Base-by-base conservation (phyloP, 257 asterid genomes). In the Fraxinus excelsior region DNA sequence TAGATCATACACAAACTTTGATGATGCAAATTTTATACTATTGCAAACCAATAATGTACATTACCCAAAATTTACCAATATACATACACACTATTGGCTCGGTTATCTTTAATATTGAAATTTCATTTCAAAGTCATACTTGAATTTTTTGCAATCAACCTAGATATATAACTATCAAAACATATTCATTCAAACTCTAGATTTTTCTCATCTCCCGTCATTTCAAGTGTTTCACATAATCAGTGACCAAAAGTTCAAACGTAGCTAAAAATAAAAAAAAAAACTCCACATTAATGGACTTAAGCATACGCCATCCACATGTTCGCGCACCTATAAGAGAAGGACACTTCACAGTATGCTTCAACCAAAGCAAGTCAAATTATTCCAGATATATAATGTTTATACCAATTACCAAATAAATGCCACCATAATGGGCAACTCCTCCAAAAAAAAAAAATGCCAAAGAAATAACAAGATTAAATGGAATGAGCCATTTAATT, bases 401-500 rank as follows among this genome's bases (percentile, higher is more conserved):
- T 56, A 56, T 2, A 56, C 65, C 65, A 56, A 56, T 46, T 67
- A 49, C 40, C 73, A 64, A 62, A 29, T n/a, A 32, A 71, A n/a
- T 28, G 29, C 14, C 21, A 65, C 16, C 49, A 64, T 18, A 34
- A 10, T 28, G 44, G 10, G 73, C 46, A 73, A 79, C 64, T 65
- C 46, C 70, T 14, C 66, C 18, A 42, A 81, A 31, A 67, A 25
- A 42, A 81, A 31, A 67, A 25, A 69, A 40, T 25, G 78, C 32
- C 38, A 42, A 68, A 72, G 1, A 18, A 51, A 42, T n/a, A 67
- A 14, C 7, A 46, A 4, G 58, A 71, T 38, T 34, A 38, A 40
- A 31, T 68, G 72, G 58, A 56, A 69, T 58, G 76, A 70, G 75
- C 29, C 44, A n/a, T n/a, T n/a, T 70, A 44, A 40, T 40, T n/a